Evolutionary conservation across 495 filamentous ascomycete species (phyloP), one percentile per base, ranked within the genome.

Genomic region (Aspergillus bertholletiae): DNA sequence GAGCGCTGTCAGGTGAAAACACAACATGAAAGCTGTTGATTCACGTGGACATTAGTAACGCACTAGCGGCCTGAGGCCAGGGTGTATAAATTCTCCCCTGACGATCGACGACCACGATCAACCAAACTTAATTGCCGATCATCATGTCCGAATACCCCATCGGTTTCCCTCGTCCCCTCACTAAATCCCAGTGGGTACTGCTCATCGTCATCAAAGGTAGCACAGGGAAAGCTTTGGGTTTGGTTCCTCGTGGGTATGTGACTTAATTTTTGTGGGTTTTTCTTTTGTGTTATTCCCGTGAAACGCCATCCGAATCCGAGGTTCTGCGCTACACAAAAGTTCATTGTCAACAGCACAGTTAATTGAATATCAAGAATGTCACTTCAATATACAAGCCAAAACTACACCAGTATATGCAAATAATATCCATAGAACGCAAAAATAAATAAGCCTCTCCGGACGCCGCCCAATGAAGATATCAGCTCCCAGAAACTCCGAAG

Each of bases 401-500:
- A 21, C 21, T 43, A 43, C 39, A 43, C 7, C 20, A 22, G 3
- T 43, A 15, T 43, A 43, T 43, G 39, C 39, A 22, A 7, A 15
- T 1, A 37, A 15, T 1, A 43, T 22, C n/a, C 39, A 43, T 21
- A 5, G 7, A 43, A 11, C 17, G 34, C 39, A 21, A 22, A 43
- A 1, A 18, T 21, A 3, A 43, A 7, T 21, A 3, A 43, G 18
- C 45, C n/a, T 48, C 15, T 15, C 21, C 20, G 43, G 18, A 2
- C 35, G 53, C 53, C 53, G 23, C 35, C 45, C 45, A 55, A 55
- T 32, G 27, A 53, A 28, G 28, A 37, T 45, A 18, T 24, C 20
- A 20, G 23, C 41, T 6, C 30, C 44, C 5, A 32, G n/a, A 6
- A 47, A 54, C 51, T 56, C 46, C 46, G n/a, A 53, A 53, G 50